Percentiles rank a stretch among this genome's conserved stretches.
Evolutionary conservation across 345 rosid genomes (phyloP).

Genomic region (Corymbia maculata): DNA sequence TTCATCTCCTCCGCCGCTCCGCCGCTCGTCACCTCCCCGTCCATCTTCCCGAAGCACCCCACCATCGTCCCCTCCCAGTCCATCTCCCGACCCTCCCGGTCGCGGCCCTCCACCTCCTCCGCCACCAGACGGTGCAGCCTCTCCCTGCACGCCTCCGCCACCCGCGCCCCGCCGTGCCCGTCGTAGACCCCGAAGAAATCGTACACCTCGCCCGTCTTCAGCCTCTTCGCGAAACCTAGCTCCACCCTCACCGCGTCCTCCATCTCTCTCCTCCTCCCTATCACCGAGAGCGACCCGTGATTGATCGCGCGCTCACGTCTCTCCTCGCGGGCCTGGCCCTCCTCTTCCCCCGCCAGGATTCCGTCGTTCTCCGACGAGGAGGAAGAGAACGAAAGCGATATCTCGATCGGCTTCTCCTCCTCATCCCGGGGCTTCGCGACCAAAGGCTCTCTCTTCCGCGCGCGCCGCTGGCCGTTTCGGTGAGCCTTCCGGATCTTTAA

Average conservation of each 20-base stretch:
- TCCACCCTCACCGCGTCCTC: slow-evolving; percentile 52
- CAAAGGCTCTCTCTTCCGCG: slow-evolving; percentile 7
- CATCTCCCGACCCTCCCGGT: background rate
- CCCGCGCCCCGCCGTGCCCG: slow-evolving; percentile 62
- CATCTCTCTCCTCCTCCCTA: slow-evolving; percentile 63
- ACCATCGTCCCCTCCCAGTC: slow-evolving; percentile 52
- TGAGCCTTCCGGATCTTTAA: slow-evolving; percentile 11
- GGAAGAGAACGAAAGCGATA: slow-evolving; percentile 14
- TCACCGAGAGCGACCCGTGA: slow-evolving; percentile 41
- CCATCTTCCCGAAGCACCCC: slow-evolving; percentile 36
- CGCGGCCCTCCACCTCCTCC: slow-evolving; percentile 13
- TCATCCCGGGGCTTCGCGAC: background rate
- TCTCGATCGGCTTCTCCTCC: slow-evolving; percentile 7
- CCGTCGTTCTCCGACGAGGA: background rate
- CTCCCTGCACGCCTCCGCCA: slow-evolving; percentile 54
- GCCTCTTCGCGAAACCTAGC: slow-evolving; percentile 20
- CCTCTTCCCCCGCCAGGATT: background rate
- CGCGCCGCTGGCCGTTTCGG: background rate
- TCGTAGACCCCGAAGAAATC: slow-evolving; percentile 61
- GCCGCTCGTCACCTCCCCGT: slow-evolving; percentile 15
- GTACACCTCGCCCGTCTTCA: slow-evolving; percentile 4
- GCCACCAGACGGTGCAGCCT: slow-evolving; percentile 35
- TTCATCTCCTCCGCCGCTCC: background rate
- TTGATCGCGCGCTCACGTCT: background rate
- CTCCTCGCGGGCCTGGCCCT: background rate